Conservation (phyloP, 176 grass and related monocot genomes). For the Ampelocalamus luodianensis region DNA sequence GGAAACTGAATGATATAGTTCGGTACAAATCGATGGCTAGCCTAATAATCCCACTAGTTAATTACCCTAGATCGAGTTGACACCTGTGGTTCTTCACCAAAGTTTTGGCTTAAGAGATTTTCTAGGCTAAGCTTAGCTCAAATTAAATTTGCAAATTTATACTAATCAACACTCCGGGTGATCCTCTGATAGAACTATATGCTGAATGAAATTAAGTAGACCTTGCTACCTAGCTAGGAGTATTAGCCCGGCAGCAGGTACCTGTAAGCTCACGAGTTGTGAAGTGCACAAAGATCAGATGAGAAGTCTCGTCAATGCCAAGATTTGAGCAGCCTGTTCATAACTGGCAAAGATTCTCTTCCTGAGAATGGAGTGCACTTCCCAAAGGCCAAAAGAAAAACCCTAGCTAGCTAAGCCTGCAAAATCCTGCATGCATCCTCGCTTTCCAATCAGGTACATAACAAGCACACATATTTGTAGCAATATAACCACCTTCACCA, state of each 20-base stretch:
- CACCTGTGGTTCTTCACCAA: no score
- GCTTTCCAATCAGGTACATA: constrained; percentile 30
- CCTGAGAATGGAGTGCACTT: constrained; percentile 48
- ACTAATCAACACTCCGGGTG: not conserved
- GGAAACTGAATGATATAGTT: not conserved
- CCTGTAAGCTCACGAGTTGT: not conserved
- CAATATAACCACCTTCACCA: constrained; percentile 30
- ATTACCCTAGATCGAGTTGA: not conserved
- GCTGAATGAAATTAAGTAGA: not conserved
- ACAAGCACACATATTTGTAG: constrained; percentile 29
- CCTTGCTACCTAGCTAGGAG: not conserved
- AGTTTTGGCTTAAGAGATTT: not conserved
- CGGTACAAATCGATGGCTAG: not conserved
- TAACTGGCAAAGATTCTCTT: constrained; percentile 58
- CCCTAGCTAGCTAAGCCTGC: not conserved
- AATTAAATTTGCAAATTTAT: not conserved
- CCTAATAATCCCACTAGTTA: not conserved
- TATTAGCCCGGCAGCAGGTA: not conserved
- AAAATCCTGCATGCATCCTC: not conserved
- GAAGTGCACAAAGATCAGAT: constrained; percentile 22
- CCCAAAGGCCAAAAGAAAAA: not conserved
- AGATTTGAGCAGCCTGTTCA: constrained; percentile 46
- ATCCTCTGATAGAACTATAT: not conserved
- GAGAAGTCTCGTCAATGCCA: constrained; percentile 34
- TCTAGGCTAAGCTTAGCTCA: not conserved